Base-by-base conservation (phyloP, 2,329 filamentous ascomycete species). In the Fusarium sp. region DNA sequence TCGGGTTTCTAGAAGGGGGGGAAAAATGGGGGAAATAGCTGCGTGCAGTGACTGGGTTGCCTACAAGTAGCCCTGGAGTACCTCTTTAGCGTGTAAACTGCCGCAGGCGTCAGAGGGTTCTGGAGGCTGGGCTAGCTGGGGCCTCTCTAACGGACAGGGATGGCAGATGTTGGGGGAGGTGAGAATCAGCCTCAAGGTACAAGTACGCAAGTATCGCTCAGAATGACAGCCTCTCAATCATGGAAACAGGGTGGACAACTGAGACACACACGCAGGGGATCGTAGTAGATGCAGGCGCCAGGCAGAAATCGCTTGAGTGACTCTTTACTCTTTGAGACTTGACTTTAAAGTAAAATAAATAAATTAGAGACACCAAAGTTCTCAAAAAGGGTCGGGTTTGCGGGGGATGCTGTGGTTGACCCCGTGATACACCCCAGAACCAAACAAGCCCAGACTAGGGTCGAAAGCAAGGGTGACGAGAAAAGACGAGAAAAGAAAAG, bases 221-320 rank as follows among this genome's bases (percentile, higher is more conserved):
- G 26, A 56, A 51, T 67, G 61, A 65, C 59, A 67, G 50, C 58
- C 64, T 67, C 42, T 67, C 42, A 54, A 39, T 30, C 51, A 32
- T 21, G 47, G 42, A 26, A 26, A 10, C 24, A 8, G 9, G 24
- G 59, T 63, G 65, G 52, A 38, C 36, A 34, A 65, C 65, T 68
- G 53, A 60, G 60, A 68, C 65, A 67, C 54, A 43, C 62, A 68
- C 65, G 50, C 60, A 68, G 47, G 65, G 65, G 64, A 53, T 56
- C 24, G 28, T 49, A 34, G 52, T 39, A 46, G 50, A 44, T 56
- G 34, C 34, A 36, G 34, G n/a, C 34, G 34, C 39, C 12, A 46
- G 28, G 20, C 43, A 55, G 10, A 28, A 5, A 28, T 28, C 12
- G 26, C 20, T 43, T n/a, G 39, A 28, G 48, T 45, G 23, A 54